Conservation (phyloP, 2,329 filamentous ascomycete genomes). For the Aspergillus aculeatinus region DNA sequence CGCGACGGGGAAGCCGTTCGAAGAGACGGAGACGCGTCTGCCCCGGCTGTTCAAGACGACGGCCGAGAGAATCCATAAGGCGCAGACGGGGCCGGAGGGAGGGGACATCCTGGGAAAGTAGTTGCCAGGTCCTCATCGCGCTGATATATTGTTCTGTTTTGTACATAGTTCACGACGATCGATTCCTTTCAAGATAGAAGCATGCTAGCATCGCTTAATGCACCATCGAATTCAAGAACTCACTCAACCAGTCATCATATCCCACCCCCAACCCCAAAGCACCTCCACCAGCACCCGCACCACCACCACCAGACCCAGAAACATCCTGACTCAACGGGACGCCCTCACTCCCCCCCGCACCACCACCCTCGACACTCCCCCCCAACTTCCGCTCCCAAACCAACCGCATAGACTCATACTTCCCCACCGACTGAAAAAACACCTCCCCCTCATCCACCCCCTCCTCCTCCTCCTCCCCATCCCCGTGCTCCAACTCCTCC, state of each 20-base stretch:
- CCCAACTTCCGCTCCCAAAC: not conserved
- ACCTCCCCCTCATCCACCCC: not conserved
- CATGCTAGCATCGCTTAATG: not conserved
- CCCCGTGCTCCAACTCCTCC: not conserved
- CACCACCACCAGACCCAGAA: not conserved
- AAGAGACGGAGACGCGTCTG: slow-evolving; percentile 24
- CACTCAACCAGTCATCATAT: slow-evolving; percentile 3
- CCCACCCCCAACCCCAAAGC: not conserved
- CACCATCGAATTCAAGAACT: slow-evolving; percentile 6
- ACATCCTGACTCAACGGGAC: not conserved
- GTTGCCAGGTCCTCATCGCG: too few relatives aligned
- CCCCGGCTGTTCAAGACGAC: slow-evolving; percentile 38
- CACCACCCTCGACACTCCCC: not conserved
- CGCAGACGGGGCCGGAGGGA: slow-evolving; percentile 19
- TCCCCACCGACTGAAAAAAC: slow-evolving; percentile 5
- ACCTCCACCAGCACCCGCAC: not conserved
- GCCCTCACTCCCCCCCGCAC: not conserved
- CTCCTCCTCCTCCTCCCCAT: not conserved
- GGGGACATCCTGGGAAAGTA: slow-evolving; percentile 15
- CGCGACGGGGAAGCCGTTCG: slow-evolving; percentile 27
- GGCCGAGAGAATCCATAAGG: slow-evolving; percentile 14
- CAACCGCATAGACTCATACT: slow-evolving; percentile 3
- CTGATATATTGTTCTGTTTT: too few relatives aligned
- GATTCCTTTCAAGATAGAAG: too few relatives aligned
- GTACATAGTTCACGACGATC: too few relatives aligned